A percentile compares a stretch with the other conserved stretches of the same genome.
Conservation (phyloP, 148 eudicot genomes). For the Fagopyrum homotropicum region DNA sequence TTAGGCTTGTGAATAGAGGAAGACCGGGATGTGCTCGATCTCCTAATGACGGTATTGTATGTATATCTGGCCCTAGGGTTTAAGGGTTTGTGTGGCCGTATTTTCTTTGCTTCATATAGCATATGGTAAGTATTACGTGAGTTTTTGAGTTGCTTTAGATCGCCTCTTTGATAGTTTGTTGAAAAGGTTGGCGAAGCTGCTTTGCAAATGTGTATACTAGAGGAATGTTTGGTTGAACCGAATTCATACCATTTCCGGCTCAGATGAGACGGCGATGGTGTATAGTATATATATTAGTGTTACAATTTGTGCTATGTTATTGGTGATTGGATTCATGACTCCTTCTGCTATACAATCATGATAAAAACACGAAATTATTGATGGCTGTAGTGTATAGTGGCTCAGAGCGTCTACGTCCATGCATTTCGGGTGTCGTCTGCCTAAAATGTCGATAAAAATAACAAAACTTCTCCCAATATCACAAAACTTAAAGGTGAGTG, state of each 20-base stretch:
- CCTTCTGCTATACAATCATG: no score
- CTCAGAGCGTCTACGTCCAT: no score
- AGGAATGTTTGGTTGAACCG: neutral
- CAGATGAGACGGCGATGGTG: neutral
- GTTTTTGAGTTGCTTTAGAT: constrained; percentile 4
- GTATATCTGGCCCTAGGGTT: neutral
- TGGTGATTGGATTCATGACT: no score
- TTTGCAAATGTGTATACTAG: neutral
- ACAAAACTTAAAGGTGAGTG: no score
- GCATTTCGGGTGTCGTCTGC: no score
- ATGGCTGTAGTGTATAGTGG: no score
- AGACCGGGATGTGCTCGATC: neutral
- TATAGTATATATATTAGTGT: neutral
- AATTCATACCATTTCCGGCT: neutral
- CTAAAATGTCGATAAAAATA: no score
- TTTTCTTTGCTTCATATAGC: neutral
- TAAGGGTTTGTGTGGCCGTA: neutral
- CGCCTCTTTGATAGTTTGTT: neutral
- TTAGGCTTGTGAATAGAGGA: neutral
- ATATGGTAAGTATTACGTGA: neutral
- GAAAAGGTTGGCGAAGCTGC: constrained; percentile 2
- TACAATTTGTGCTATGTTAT: no score
- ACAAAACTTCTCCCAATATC: no score
- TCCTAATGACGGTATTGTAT: neutral
- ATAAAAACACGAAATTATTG: no score